Conservation (phyloP, 768 basidiomycete genomes). For the Fomitopsis serialis region DNA sequence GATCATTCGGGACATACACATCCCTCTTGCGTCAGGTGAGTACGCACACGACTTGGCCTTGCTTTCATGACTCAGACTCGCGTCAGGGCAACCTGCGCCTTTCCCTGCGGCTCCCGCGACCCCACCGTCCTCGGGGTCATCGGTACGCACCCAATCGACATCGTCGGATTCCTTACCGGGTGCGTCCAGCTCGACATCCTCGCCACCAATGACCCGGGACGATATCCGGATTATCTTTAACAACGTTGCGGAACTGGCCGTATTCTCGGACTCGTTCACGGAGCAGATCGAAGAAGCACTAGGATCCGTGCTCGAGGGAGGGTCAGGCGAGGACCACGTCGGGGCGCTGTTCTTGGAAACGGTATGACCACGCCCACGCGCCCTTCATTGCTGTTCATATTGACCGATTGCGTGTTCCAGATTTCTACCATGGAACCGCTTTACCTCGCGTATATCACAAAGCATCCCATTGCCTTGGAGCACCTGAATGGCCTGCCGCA, state of each 20-base stretch:
- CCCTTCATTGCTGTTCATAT: neutral
- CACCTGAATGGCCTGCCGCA: conserved; percentile 50
- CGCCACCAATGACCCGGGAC: conserved; percentile 63
- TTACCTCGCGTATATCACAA: conserved; percentile 78
- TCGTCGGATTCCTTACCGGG: conserved; percentile 40
- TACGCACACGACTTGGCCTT: conserved; percentile 8
- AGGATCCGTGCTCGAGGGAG: conserved; percentile 55
- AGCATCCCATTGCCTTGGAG: conserved; percentile 67
- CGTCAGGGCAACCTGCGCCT: conserved; percentile 35
- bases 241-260: conserved; percentile 71
- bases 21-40: conserved; percentile 73
- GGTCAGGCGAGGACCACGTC: conserved; percentile 64
- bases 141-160: conserved; percentile 49
- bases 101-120: conserved; percentile 29
- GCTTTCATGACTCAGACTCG: conserved; percentile 9
- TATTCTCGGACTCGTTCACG: conserved; percentile 63
- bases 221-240: conserved; percentile 71
- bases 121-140: conserved; percentile 39
- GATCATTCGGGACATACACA: conserved; percentile 70
- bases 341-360: conserved; percentile 66
- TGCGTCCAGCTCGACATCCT: conserved; percentile 10
- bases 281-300: conserved; percentile 62
- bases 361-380: conserved; percentile 40
- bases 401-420: conserved; percentile 29
- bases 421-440: conserved; percentile 64